Conservation (phyloP, 495 filamentous ascomycete genomes). For the Amphirosellinia nigrospora region DNA sequence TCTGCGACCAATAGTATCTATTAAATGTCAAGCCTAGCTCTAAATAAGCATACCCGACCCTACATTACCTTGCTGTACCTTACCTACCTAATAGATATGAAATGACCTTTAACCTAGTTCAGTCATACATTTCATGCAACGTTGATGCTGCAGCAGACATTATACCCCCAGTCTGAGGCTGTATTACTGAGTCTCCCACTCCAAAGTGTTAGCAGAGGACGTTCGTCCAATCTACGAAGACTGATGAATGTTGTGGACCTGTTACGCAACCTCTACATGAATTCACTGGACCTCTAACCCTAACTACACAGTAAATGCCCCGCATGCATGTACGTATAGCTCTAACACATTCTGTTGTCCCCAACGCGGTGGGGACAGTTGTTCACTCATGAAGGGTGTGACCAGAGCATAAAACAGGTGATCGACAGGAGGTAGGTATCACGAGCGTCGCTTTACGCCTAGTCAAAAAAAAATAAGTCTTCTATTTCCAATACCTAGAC, state of each 20-base stretch:
- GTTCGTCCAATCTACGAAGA: not conserved
- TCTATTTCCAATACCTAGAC: slow-evolving; percentile 17
- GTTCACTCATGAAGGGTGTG: slow-evolving; percentile 1
- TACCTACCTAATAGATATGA: not conserved
- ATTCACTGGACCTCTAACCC: not conserved
- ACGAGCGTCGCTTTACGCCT: slow-evolving; percentile 7
- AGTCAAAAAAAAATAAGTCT: not conserved
- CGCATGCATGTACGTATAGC: not conserved
- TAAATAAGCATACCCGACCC: not conserved
- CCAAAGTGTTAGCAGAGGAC: not conserved
- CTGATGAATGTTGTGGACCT: not conserved
- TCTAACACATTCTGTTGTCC: too few relatives aligned
- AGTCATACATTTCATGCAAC: not conserved
- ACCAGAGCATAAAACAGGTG: slow-evolving; percentile 15
- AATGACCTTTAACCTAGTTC: not conserved
- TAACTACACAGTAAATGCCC: not conserved
- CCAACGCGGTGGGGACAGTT: not conserved
- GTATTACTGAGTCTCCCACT: not conserved
- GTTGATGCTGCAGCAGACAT: not conserved
- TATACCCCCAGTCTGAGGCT: not conserved
- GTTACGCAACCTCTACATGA: slow-evolving; percentile 15
- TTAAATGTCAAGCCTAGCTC: not conserved
- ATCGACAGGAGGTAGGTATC: slow-evolving; percentile 19
- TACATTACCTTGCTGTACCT: not conserved
- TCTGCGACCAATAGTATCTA: not conserved